A percentile compares a stretch with the other conserved stretches of the same genome.
phyloP scores from a whole-genome alignment of 768 basidiomycete genomes.

The Mycena rosella region DNA sequence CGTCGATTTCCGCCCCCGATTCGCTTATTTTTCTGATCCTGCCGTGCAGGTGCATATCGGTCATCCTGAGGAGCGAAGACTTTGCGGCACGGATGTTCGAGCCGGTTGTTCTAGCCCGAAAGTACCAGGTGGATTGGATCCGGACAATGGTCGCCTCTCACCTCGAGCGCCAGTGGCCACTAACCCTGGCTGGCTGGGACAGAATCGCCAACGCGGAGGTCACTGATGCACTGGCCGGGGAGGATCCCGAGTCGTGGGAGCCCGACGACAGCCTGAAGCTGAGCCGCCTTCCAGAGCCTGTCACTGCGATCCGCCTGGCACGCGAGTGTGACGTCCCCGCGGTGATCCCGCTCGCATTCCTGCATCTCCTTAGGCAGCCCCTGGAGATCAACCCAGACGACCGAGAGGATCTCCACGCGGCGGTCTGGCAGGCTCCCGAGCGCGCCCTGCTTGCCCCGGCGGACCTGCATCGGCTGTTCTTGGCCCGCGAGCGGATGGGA shows the following conservation, averaged over 20 bases:
- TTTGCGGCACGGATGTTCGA: not conserved
- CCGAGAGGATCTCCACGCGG: not conserved
- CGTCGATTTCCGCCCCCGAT: not conserved
- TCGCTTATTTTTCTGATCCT: not conserved
- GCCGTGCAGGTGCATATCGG: not conserved
- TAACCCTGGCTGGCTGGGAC: not conserved
- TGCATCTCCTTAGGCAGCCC: slow-evolving; percentile 2
- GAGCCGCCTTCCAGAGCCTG: slow-evolving; percentile 8
- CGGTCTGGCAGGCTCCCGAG: not conserved
- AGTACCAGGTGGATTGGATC: slow-evolving; percentile 28
- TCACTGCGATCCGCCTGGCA: slow-evolving; percentile 16
- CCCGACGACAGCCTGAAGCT: not conserved
- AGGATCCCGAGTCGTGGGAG: not conserved
- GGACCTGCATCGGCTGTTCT: not conserved
- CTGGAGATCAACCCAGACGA: not conserved
- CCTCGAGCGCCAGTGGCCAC: slow-evolving; percentile 6
- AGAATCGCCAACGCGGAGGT: not conserved
- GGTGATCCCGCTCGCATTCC: slow-evolving; percentile 16
- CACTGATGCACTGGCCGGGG: not conserved
- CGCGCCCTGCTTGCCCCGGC: not conserved
- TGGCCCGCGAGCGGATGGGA: slow-evolving; percentile 17
- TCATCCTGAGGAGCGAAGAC: not conserved
- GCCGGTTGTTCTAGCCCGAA: slow-evolving; percentile 7
- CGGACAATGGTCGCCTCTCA: slow-evolving; percentile 15
- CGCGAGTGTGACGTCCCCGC: not conserved